Evolutionary conservation across 164 flowering plant genomes (phyloP).

Genomic region (Tetrastigma voinierianum): DNA sequence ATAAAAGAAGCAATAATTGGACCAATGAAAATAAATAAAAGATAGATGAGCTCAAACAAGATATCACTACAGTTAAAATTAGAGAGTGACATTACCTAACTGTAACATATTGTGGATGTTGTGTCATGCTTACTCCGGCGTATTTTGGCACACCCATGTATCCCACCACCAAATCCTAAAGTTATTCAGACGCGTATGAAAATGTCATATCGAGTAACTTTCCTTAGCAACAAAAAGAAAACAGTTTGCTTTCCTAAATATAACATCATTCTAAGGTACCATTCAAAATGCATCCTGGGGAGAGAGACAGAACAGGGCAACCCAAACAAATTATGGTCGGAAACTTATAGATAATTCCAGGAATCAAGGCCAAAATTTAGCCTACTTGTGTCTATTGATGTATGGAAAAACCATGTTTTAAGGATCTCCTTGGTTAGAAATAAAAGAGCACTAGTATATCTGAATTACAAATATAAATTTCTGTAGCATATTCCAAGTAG

Average conservation of each 20-base stretch:
- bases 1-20: not conserved
- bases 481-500: too few species aligned
- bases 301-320: too few species aligned
- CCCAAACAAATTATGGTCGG: not conserved
- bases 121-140: constrained; percentile 82
- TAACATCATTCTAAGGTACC: not conserved
- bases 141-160: constrained; percentile 99
- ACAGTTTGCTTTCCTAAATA: not conserved
- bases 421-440: too few species aligned
- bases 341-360: too few species aligned
- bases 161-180: constrained; percentile 97
- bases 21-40: not conserved
- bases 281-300: not conserved
- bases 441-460: too few species aligned
- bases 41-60: not conserved
- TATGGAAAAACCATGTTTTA: too few species aligned
- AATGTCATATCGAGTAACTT: not conserved
- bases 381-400: too few species aligned
- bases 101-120: constrained; percentile 97
- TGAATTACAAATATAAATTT: too few species aligned
- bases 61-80: not conserved
- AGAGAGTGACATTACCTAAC: constrained; percentile 53
- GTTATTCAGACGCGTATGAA: not conserved
- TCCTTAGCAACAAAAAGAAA: not conserved
- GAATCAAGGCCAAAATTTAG: too few species aligned